Evolutionary conservation across 2,329 filamentous ascomycete species (phyloP), one percentile per base, ranked within the genome.

Genomic region (Diaporthe destruens): DNA sequence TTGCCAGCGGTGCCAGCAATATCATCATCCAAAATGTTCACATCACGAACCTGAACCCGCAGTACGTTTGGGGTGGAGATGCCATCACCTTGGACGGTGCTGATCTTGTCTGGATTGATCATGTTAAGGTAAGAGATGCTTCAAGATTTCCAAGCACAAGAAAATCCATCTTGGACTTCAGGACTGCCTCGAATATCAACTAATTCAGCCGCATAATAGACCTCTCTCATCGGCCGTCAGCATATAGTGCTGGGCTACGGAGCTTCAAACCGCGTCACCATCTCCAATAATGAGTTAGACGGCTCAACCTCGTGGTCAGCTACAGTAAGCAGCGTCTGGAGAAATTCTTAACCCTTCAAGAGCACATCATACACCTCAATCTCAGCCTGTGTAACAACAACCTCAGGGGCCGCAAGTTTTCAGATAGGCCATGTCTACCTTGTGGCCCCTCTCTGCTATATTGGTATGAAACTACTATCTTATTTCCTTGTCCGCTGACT

Each of bases 11-110:
- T 71, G 84, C 83, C n/a, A 85, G 79, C 78, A 90, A 91, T 78
- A 81, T 92, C 78, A 91, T 91, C 77, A 87, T 91, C 79, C 89
- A 89, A 83, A 90, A 88, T 80, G 81, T 89, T 71, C 84, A 86
- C 69, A 84, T 89, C 77, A 88, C 87, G 67, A 81, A 87, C 68
- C 80, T 90, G 63, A 90, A 90, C 82, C 84, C 87, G 20, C 77
- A 87, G 78, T 88, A 89, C 76, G 87, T 90, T 76, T 90, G 88
- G 88, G 88, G 88, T 70, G 88, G 88, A 69, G 88, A 90, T 78
- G 88, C 85, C 51, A 88, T 90, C 78, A 88, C 86, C 53, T 79
- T 90, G 8, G 81, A 87, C 71, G 81, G 83, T 55, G 78, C 82
- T 18, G 73, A 86, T 74, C 74, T 84, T 44, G 76, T 86, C 76